Evolutionary conservation across 495 filamentous ascomycete genomes (phyloP), one percentile per base, ranked within the genome.

Genomic region (Xylona heveae): DNA sequence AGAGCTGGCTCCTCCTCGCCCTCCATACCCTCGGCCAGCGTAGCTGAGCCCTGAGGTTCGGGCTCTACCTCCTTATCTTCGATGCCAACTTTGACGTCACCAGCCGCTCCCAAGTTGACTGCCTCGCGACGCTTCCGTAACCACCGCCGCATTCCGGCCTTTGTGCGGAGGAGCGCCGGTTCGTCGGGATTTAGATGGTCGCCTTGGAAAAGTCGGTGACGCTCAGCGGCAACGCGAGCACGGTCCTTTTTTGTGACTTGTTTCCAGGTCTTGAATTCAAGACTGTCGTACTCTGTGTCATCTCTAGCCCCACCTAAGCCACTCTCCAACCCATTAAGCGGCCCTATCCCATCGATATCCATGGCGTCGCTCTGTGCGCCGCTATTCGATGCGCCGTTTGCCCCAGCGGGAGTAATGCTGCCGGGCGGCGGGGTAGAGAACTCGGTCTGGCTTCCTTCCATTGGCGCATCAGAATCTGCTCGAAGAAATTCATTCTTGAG

Each of bases 231-330:
- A 24, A 85, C 69, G 9, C 77, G 56, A n/a, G 88, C 88, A 28
- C 88, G 71, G 38, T 90, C 83, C 48, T 90, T 92, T 53, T 94
- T 94, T 2, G 88, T 99, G 23, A 93, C 79, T 49, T 91, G 84
- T 57, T 95, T 99, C 88, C 88, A 99, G 24, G 83, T 78, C 47
- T 90, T 90, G 56, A 84, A 92, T 42, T 91, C 84, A 1, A 79
- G 68, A 42, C 94, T 84, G 39, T 93, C 74, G 30, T 70, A 43
- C 28, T 77, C 74, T 16, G 55, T 48, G 37, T 70, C 60, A 31
- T 62, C 61, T 13, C 19, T 24, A 8, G 31, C 34, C 7, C 36
- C 41, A n/a, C 27, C 25, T 10, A 51, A 43, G 3, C 53, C 55
- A 7, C 55, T 42, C 4, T 49, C 49, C 21, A 47, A 33, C 24